Conservation (phyloP, 331 rosid genomes). For the Rhamnella rubrinervis region DNA sequence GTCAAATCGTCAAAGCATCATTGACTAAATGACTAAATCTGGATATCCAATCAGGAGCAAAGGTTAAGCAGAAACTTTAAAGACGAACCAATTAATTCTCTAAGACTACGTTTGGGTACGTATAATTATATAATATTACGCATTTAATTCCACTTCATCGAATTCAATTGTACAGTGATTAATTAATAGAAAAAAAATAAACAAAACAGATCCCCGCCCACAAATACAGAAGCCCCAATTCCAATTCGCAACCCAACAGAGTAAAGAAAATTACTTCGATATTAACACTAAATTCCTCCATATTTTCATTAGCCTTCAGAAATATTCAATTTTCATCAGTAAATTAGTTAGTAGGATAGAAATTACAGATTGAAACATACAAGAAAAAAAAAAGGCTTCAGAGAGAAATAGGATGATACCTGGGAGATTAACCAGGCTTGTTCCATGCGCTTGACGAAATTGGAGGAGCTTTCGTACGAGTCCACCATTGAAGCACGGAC, state of each 20-base stretch:
- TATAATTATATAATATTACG: no score
- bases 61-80: no score
- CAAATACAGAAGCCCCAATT: neutral
- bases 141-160: no score
- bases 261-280: no score
- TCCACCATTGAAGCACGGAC: constrained; percentile 71
- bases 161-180: no score
- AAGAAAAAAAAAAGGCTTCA: neutral
- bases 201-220: constrained; percentile 4
- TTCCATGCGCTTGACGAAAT: constrained; percentile 80
- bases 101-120: no score
- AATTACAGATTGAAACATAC: neutral
- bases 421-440: constrained; percentile 87
- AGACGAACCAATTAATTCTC: no score
- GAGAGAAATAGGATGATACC: constrained; percentile 28
- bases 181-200: neutral
- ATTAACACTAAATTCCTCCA: no score
- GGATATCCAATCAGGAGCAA: no score
- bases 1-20: no score
- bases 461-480: constrained; percentile 58
- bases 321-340: neutral
- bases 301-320: no score
- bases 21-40: no score
- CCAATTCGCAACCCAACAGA: neutral
- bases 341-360: neutral